These are phyloP conservation scores for Kernera saxatilis DNA, from an alignment of 345 rosid genomes.

Conservation along the genomic window DNA sequence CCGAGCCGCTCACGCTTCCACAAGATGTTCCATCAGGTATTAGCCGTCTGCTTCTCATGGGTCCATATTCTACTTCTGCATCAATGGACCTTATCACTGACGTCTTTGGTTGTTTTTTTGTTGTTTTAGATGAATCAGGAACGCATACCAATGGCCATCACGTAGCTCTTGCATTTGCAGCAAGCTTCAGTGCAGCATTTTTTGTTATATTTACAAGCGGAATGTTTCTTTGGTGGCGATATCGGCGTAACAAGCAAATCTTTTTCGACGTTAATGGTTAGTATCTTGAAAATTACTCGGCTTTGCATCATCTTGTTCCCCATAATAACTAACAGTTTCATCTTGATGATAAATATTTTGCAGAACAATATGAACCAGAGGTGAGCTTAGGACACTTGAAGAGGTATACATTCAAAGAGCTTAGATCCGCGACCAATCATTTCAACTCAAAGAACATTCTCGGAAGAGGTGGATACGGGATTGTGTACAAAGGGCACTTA, in stretches of 20 bases:
- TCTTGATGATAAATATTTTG: neutral
- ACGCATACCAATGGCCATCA: slow-evolving; percentile 53
- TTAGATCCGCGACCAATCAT: slow-evolving; percentile 80
- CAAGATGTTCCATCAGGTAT: slow-evolving; percentile 65
- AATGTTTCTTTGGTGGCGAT: slow-evolving; percentile 85
- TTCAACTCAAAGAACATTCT: slow-evolving; percentile 83
- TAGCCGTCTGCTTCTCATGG: neutral
- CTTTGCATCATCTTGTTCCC: neutral
- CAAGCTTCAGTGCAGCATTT: slow-evolving; percentile 84
- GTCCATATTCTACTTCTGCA: neutral
- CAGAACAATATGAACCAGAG: slow-evolving; percentile 94
- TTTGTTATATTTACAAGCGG: slow-evolving; percentile 45
- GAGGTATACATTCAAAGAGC: slow-evolving; percentile 87
- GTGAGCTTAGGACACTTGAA: slow-evolving; percentile 81
- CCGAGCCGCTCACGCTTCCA: slow-evolving; percentile 89
- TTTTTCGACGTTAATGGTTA: slow-evolving; percentile 97
- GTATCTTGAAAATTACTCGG: neutral
- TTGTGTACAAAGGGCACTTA: slow-evolving; percentile 86
- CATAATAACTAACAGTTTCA: neutral
- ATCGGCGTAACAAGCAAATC: slow-evolving; percentile 80
- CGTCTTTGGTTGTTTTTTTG: slow-evolving; percentile 2
- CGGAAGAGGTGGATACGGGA: slow-evolving; percentile 92
- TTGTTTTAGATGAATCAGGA: slow-evolving; percentile 46
- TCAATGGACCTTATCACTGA: neutral
- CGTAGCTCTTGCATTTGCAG: slow-evolving; percentile 73